These are phyloP conservation scores for Lactarius deliciosus DNA, from an alignment of 768 basidiomycete genomes.

Conservation along the genomic window DNA sequence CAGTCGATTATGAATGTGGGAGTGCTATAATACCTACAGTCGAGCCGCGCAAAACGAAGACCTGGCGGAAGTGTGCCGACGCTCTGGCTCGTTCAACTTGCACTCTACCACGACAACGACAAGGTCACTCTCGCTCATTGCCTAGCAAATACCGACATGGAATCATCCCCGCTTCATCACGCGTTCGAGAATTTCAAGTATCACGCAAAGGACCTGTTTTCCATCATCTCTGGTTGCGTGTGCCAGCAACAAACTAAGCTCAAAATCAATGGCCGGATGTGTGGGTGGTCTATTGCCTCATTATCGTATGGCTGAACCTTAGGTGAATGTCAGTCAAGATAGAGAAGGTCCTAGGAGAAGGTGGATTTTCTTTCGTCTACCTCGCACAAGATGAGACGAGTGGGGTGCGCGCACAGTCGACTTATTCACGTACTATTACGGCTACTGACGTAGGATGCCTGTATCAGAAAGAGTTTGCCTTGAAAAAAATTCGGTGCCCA, in stretches of 20 bases:
- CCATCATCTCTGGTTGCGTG: conserved; percentile 77
- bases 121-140: not conserved
- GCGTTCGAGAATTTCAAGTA: conserved; percentile 62
- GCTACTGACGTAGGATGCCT: not conserved
- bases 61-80: not conserved
- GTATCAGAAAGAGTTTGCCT: conserved; percentile 79
- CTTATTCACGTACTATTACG: conserved; percentile 13
- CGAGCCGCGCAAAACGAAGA: too few species aligned
- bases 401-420: conserved; percentile 53
- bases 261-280: conserved; percentile 95
- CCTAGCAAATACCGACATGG: conserved; percentile 18
- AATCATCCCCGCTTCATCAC: conserved; percentile 31
- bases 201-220: conserved; percentile 78
- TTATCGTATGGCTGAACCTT: not conserved
- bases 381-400: conserved; percentile 84
- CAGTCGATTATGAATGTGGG: too few species aligned
- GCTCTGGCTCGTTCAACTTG: not conserved
- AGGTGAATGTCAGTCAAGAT: conserved; percentile 64
- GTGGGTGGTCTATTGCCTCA: conserved; percentile 46
- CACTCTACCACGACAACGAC: not conserved
- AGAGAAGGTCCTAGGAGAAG: conserved; percentile 90
- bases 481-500: conserved; percentile 96
- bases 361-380: conserved; percentile 92
- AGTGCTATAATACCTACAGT: too few species aligned
- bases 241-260: conserved; percentile 82